Percentiles rank a stretch among this genome's conserved stretches.
These are phyloP conservation scores for Calonectria honghensis DNA, from an alignment of 2,329 filamentous ascomycete genomes.

Conservation along the genomic window DNA sequence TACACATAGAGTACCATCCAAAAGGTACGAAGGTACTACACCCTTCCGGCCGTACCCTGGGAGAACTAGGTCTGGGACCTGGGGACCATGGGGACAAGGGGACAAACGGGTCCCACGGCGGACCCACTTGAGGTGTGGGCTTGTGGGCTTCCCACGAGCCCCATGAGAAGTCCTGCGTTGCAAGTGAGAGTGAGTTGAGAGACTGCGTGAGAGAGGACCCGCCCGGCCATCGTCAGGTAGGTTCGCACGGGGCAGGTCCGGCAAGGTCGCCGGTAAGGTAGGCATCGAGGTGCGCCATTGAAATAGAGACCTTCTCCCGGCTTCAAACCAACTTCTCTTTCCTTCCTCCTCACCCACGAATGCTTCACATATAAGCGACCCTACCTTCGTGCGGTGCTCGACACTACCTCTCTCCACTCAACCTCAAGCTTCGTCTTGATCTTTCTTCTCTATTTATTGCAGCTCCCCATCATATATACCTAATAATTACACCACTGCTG, in stretches of 20 bases:
- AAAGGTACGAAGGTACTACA: constrained; percentile 47
- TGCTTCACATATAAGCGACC: constrained; percentile 66
- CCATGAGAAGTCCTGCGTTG: constrained; percentile 30
- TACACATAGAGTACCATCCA: constrained; percentile 50
- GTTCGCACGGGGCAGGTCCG: constrained; percentile 54
- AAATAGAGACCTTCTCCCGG: constrained; percentile 64
- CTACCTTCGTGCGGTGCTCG: constrained; percentile 71
- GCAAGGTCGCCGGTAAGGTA: constrained; percentile 54
- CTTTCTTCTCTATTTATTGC: constrained; percentile 52
- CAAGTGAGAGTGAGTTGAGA: constrained; percentile 39
- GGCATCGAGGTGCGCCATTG: constrained; percentile 56
- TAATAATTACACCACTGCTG: constrained; percentile 47
- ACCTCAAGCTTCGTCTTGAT: constrained; percentile 51
- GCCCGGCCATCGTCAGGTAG: constrained; percentile 51
- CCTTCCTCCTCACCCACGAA: constrained; percentile 69
- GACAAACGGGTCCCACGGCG: constrained; percentile 41
- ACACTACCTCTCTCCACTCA: constrained; percentile 58
- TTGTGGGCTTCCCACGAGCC: constrained; percentile 37
- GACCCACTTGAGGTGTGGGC: constrained; percentile 33
- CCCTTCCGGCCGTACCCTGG: constrained; percentile 52
- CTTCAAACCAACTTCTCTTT: constrained; percentile 58
- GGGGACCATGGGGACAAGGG: constrained; percentile 37
- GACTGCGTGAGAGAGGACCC: constrained; percentile 44
- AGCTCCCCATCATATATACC: constrained; percentile 43
- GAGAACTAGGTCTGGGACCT: constrained; percentile 37